Base-by-base conservation (phyloP, 116 monocot genomes). In the Iris pallida region DNA sequence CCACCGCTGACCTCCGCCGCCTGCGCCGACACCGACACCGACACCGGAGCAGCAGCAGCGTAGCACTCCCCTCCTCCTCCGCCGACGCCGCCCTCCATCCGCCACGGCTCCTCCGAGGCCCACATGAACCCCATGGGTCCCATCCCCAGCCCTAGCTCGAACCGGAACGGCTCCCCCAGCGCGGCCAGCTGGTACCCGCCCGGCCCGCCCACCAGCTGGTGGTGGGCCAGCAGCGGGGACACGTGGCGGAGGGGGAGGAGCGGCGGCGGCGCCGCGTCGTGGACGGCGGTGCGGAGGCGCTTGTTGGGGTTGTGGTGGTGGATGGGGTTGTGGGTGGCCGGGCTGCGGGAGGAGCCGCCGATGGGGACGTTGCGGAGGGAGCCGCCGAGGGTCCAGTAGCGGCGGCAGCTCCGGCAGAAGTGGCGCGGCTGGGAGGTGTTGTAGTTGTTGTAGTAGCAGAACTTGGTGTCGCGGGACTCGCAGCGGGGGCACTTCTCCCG, bases 401-500 rank as follows among this genome's bases (percentile, higher is more conserved):
- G 64, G 48, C 64, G 64, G 64, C 64, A 64, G 20, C 47, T 9
- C 16, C 64, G 46, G 74, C 77, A 82, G 78, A 78, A 82, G 67
- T 82, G 82, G 56, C 82, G 82, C 9, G 82, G 82, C 78, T 82
- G 82, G n/a, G 78, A 57, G 55, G 64, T 68, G 74, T 86, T 90
- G 83, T 87, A 91, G 87, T 91, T 91, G 87, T 91, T 91, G 80
- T 77, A 91, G 87, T 91, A 91, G 78, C 91, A 91, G 87, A 91
- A 91, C 81, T 91, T 91, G 73, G 90, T 91, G 69, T 84, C 84
- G 7, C 64, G 47, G 17, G 64, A 64, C 20, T 49, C 49, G 48
- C 64, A 49, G 9, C 64, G 47, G 0, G 64, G 64, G 64, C 64
- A 64, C 16, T 47, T 47, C 64, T 46, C 64, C n/a, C 57, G 16